phyloP scores from a whole-genome alignment of 805 yeast species.

The Monosporozyma siamensis region DNA sequence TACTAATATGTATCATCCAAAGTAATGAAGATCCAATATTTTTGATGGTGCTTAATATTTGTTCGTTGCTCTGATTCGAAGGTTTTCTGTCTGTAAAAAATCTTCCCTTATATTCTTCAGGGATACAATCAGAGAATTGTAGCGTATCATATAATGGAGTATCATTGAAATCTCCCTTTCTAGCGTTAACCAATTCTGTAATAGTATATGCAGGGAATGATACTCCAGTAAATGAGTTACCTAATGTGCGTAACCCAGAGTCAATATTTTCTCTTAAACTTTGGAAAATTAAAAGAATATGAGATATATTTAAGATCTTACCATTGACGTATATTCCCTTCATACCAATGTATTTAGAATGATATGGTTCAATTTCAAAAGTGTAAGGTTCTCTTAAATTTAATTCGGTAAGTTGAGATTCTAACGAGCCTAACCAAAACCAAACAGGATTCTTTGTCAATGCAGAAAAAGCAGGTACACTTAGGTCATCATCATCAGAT shows the following conservation, averaged over 20 bases:
- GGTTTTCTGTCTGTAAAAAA: neutral
- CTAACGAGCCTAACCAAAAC: neutral
- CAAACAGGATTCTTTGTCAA: neutral
- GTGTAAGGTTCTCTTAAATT: neutral
- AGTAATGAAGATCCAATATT: no score
- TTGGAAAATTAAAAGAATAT: neutral
- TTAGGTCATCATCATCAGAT: neutral
- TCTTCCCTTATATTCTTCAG: neutral
- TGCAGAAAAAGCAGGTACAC: neutral
- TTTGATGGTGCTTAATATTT: no score
- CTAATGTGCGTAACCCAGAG: neutral
- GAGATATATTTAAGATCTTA: neutral
- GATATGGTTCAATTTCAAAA: neutral
- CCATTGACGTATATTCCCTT: neutral
- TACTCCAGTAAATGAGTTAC: neutral
- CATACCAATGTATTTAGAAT: neutral
- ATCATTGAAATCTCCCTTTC: neutral
- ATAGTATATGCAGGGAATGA: neutral
- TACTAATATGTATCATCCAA: neutral
- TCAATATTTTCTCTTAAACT: neutral
- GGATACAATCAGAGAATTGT: neutral
- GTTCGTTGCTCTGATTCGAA: no score
- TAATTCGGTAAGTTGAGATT: neutral
- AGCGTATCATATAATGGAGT: neutral
- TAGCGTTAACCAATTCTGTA: neutral